Conservation (phyloP, 2,329 filamentous ascomycete species). For the Fusarium xylarioides region DNA sequence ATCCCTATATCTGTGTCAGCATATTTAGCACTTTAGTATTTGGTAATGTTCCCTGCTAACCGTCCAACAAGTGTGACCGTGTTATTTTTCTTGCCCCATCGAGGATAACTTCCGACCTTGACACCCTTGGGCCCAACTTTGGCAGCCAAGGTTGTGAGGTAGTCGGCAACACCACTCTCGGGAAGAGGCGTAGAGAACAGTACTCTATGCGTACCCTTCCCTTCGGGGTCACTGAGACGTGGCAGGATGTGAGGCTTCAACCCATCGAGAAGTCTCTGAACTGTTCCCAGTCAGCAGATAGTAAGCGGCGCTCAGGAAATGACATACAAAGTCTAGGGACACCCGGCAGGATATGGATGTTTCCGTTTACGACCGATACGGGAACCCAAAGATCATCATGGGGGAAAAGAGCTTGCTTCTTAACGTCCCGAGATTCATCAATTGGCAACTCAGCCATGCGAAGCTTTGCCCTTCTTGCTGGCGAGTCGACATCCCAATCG, state of each 20-base stretch:
- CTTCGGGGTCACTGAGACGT: constrained; percentile 80
- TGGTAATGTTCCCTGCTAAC: constrained; percentile 46
- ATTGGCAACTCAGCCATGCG: constrained; percentile 91
- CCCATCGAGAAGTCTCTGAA: constrained; percentile 79
- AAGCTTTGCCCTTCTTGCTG: constrained; percentile 80
- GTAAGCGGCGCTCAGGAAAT: background rate
- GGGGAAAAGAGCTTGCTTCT: constrained; percentile 81
- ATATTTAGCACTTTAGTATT: constrained; percentile 26
- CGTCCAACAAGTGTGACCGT: constrained; percentile 86
- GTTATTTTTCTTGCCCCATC: constrained; percentile 88
- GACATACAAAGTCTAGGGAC: constrained; percentile 79
- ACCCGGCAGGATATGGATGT: constrained; percentile 91
- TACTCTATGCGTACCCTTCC: constrained; percentile 80
- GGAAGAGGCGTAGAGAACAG: constrained; percentile 87
- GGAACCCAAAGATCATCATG: constrained; percentile 90
- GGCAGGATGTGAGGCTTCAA: constrained; percentile 76
- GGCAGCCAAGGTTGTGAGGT: constrained; percentile 80
- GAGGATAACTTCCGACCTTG: constrained; percentile 95
- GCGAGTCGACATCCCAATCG: constrained; percentile 84
- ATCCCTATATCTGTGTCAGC: constrained; percentile 61
- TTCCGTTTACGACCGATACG: constrained; percentile 86
- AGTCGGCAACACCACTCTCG: constrained; percentile 86
- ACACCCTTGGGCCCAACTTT: constrained; percentile 79
- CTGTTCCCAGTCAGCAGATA: constrained; percentile 46
- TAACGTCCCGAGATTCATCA: constrained; percentile 70